phyloP scores from a whole-genome alignment of 345 rosid species.

The Orychophragmus violaceus region DNA sequence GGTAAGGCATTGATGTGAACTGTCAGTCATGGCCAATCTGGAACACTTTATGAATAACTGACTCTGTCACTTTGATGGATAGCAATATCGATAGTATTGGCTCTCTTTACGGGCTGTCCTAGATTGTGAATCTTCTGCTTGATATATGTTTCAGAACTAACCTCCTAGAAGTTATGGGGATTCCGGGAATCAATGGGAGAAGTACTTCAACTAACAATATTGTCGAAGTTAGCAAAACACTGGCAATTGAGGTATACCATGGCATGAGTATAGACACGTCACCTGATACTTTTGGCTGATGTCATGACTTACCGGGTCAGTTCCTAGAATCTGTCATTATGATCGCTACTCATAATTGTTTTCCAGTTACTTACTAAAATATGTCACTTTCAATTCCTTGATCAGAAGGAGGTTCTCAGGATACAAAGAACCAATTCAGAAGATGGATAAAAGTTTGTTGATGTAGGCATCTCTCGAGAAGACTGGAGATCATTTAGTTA shows the following conservation, averaged over 20 bases:
- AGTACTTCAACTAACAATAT: slow-evolving; percentile 76
- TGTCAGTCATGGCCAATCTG: too few species aligned
- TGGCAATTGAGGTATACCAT: slow-evolving; percentile 91
- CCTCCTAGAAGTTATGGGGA: slow-evolving; percentile 86
- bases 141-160: slow-evolving; percentile 47
- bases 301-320: slow-evolving; percentile 85
- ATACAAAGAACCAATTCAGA: slow-evolving; percentile 85
- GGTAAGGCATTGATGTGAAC: slow-evolving; percentile 2
- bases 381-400: slow-evolving; percentile 18
- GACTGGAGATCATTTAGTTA: slow-evolving; percentile 80
- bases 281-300: slow-evolving; percentile 97
- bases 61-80: neutral
- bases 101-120: neutral
- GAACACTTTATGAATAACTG: neutral
- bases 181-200: slow-evolving; percentile 76
- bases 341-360: neutral
- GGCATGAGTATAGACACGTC: slow-evolving; percentile 99
- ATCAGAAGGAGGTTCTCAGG: slow-evolving; percentile 93
- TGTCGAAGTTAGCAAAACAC: slow-evolving; percentile 60
- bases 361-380: slow-evolving; percentile 1
- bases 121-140: slow-evolving; percentile 12
- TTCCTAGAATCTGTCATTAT: slow-evolving; percentile 13
- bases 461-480: slow-evolving; percentile 94
- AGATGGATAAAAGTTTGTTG: slow-evolving; percentile 85
- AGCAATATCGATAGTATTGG: neutral